These are phyloP conservation scores for Chaetothyriales sp. DNA, from an alignment of 2,329 filamentous ascomycete genomes.

Conservation along the genomic window DNA sequence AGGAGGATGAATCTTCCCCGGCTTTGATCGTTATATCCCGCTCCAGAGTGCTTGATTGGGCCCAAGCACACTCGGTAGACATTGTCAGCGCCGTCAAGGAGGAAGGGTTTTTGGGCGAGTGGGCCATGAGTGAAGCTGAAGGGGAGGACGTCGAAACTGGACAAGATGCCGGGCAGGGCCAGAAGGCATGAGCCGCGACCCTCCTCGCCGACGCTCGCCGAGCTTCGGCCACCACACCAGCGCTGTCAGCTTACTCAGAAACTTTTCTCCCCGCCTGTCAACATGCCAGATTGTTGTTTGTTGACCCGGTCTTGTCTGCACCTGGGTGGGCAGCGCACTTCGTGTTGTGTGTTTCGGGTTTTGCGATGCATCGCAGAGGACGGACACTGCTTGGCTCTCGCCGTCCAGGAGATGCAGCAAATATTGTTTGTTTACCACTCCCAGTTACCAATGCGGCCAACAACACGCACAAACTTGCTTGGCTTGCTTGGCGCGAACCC, in stretches of 20 bases:
- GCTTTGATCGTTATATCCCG: conserved; percentile 37
- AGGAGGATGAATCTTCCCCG: conserved; percentile 17
- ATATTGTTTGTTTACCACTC: no score
- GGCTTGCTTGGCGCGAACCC: neutral
- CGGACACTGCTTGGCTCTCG: no score
- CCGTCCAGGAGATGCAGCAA: no score
- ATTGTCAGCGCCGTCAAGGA: conserved; percentile 55
- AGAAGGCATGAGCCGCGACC: neutral
- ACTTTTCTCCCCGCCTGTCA: no score
- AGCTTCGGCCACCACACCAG: neutral
- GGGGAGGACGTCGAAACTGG: conserved; percentile 1
- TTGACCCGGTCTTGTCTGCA: no score
- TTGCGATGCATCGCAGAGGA: no score
- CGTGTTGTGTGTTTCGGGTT: no score
- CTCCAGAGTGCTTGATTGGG: conserved; percentile 50
- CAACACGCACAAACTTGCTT: no score
- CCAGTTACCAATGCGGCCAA: no score
- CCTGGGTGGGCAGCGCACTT: no score
- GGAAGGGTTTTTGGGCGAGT: conserved; percentile 57
- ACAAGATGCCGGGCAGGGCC: neutral
- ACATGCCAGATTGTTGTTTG: no score
- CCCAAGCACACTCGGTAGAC: conserved; percentile 45
- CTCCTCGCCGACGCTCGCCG: no score
- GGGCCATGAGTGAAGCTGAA: conserved; percentile 30
- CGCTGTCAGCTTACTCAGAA: neutral